Percentiles rank a stretch among this genome's conserved stretches.
Evolutionary conservation across 805 yeast genomes (phyloP).

Genomic region (Candida fluviatilis): DNA sequence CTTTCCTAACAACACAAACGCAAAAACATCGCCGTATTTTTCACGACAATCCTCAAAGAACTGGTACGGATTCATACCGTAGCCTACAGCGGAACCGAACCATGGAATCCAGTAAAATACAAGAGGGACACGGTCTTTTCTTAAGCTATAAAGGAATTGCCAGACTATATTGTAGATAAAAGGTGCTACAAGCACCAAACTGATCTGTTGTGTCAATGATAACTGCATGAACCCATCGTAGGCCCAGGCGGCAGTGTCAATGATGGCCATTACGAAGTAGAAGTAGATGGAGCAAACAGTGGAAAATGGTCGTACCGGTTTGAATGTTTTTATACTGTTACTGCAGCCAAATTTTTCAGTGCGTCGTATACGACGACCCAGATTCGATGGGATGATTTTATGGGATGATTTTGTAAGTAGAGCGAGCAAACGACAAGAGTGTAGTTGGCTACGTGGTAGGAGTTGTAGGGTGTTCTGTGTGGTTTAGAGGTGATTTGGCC

Average conservation of each 20-base stretch:
- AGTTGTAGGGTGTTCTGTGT: no score
- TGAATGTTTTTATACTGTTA: no score
- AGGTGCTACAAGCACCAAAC: constrained; percentile 44
- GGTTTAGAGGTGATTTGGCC: no score
- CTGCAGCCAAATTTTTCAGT: neutral
- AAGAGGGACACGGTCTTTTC: constrained; percentile 82
- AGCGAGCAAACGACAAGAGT: neutral
- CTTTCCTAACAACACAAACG: constrained; percentile 84
- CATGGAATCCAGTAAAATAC: constrained; percentile 94
- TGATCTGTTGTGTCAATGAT: constrained; percentile 22
- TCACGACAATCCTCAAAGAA: constrained; percentile 76
- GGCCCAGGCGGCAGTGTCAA: constrained; percentile 12
- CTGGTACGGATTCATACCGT: constrained; percentile 91
- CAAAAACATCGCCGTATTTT: constrained; percentile 89
- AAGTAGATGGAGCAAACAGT: neutral
- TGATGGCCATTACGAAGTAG: constrained; percentile 19
- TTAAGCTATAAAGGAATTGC: constrained; percentile 66
- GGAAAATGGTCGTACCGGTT: no score
- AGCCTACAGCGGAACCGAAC: constrained; percentile 85
- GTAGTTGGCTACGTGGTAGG: no score
- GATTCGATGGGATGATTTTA: neutral
- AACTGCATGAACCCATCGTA: constrained; percentile 20
- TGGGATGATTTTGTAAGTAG: neutral
- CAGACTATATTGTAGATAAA: constrained; percentile 60
- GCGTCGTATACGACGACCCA: constrained; percentile 1